Percentiles rank a stretch among this genome's conserved stretches.
These are phyloP conservation scores for Trichoderma semiorbis DNA, from an alignment of 2,329 filamentous ascomycete species.

Conservation along the genomic window DNA sequence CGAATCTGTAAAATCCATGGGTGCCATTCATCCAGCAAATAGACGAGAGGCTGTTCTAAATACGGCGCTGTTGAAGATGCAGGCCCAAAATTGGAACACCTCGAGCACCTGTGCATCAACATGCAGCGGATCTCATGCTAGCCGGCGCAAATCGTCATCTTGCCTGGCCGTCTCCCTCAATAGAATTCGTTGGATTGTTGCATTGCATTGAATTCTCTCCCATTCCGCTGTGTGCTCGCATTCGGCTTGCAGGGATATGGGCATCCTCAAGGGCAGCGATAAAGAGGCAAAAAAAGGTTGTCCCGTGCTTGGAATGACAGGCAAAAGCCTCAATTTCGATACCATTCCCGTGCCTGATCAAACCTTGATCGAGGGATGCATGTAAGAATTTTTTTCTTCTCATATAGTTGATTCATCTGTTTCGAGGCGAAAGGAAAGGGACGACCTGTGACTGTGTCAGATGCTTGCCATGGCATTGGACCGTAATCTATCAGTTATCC, in stretches of 20 bases:
- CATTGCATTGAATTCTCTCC: not conserved
- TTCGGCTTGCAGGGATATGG: not conserved
- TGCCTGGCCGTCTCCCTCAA: not conserved
- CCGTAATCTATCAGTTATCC: not conserved
- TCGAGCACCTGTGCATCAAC: not conserved
- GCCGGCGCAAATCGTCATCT: conserved; percentile 6
- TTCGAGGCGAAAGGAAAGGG: not conserved
- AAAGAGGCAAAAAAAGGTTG: not conserved
- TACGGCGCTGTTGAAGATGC: not conserved
- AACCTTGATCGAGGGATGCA: not conserved
- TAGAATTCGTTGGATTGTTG: not conserved
- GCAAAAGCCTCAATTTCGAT: not conserved
- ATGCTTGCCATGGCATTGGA: not conserved
- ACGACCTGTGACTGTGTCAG: not conserved
- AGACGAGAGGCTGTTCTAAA: not conserved
- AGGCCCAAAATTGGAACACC: not conserved
- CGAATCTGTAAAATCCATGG: not conserved
- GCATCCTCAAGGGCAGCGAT: not conserved
- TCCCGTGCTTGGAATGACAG: not conserved
- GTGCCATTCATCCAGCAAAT: not conserved
- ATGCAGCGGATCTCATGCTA: not conserved
- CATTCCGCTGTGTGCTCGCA: not conserved
- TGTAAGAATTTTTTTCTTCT: not conserved
- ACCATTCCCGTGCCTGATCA: not conserved
- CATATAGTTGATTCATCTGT: too few species aligned